Evolutionary conservation across 148 eudicot species (phyloP), one percentile per base, ranked within the genome.

Genomic region (Limonium bicolor): DNA sequence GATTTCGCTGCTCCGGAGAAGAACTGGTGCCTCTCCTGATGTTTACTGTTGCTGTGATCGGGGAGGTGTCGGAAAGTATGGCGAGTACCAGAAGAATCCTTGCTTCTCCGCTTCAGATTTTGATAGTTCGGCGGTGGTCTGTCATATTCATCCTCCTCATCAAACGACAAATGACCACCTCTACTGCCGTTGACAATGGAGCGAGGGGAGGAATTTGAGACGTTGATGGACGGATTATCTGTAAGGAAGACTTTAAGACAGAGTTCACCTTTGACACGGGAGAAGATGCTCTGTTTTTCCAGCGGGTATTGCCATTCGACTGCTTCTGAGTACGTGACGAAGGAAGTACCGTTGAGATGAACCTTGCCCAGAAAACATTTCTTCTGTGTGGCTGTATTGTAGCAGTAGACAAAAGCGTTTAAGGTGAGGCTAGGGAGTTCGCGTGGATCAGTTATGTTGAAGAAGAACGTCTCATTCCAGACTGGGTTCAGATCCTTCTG

Each of bases 391-490:
- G 39, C 59, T 32, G 37, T 58, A 17, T 36, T 41, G 35, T 61
- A 53, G 70, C 61, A 76, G 68, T 67, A 82, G 15, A 83, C 80
- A 14, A 27, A 36, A 6, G 94, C 90, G 9, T 87, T 77, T 0
- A 87, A 76, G 11, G 69, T 58, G 12, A 61, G 76, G 41, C 70
- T 52, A 2, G 73, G 24, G 4, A 87, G 67, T 49, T 63, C 55
- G 51, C 56, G 39, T 12, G 82, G 80, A 41, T 83, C 59, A 13
- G 90, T 62, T 17, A 87, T 66, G 53, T 65, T 74, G 71, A 87
- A 82, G 35, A 71, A 83, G 50, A 82, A 87, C 1, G 80, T 65
- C 58, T 87, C 96, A 16, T 87, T 77, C 96, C 96, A 87, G 36
- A 53, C 63, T 0, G 96, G 96, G 41, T 83, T 55, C 4, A 76